A percentile compares a stretch with the other conserved stretches of the same genome.
These are phyloP conservation scores for Colletotrichum graminicola DNA, from an alignment of 2,329 filamentous ascomycete genomes.

Conservation along the genomic window DNA sequence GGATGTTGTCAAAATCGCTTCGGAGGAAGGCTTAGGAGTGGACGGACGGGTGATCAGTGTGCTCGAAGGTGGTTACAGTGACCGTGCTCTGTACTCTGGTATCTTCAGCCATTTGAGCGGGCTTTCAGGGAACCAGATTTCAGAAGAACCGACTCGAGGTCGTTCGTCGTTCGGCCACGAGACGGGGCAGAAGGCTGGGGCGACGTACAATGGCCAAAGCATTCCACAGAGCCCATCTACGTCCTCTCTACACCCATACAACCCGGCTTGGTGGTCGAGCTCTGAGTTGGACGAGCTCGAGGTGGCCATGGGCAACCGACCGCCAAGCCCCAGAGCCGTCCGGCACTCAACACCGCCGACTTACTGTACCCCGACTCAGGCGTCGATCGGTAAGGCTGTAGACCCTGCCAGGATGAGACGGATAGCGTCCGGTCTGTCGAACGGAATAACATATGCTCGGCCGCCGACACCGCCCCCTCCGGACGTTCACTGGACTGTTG, in stretches of 20 bases:
- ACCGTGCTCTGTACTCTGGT: slow-evolving; percentile 88
- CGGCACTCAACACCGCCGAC: slow-evolving; percentile 73
- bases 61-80: slow-evolving; percentile 95
- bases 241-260: slow-evolving; percentile 62
- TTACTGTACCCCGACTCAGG: slow-evolving; percentile 89
- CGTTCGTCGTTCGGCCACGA: slow-evolving; percentile 66
- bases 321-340: slow-evolving; percentile 64
- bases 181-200: slow-evolving; percentile 66
- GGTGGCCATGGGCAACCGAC: slow-evolving; percentile 63
- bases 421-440: slow-evolving; percentile 68
- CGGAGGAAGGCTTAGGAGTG: slow-evolving; percentile 81
- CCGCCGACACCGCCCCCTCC: slow-evolving; percentile 78
- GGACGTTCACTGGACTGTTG: slow-evolving; percentile 86
- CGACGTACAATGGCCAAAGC: slow-evolving; percentile 52
- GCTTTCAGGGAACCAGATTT: slow-evolving; percentile 70
- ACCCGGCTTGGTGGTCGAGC: slow-evolving; percentile 79
- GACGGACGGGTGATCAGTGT: slow-evolving; percentile 93
- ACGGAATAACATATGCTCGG: slow-evolving; percentile 55
- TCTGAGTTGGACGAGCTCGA: slow-evolving; percentile 78
- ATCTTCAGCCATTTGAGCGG: slow-evolving; percentile 92
- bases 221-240: slow-evolving; percentile 43
- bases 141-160: slow-evolving; percentile 45
- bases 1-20: slow-evolving; percentile 85
- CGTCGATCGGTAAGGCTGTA: slow-evolving; percentile 84
- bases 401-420: slow-evolving; percentile 75